Evolutionary conservation across 2,329 filamentous ascomycete species (phyloP), one percentile per base, ranked within the genome.

Genomic region (Conoideocrella luteorostrata): DNA sequence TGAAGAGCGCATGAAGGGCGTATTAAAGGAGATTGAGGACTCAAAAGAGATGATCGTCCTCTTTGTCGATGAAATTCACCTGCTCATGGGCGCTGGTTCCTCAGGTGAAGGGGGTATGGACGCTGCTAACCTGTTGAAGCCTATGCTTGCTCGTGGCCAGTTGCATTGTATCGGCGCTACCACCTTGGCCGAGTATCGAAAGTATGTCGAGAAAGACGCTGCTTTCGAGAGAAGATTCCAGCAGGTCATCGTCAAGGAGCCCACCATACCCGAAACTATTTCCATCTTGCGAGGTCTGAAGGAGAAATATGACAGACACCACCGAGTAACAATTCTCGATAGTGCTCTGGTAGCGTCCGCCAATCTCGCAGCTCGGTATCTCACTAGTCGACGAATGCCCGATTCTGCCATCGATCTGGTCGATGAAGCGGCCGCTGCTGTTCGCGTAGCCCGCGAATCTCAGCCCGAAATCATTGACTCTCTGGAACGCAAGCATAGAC

Each of bases 171-270:
- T 98, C 51, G 93, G 93, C 65, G 93, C 93, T 5, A 98, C 93
- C 2, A 98, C 93, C 2, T 77, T 98, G 46, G 81, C 82, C 49
- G 93, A 98, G 64, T 98, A 98, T 68, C 82, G 93, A 59, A 98
- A 98, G 66, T 97, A 98, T 67, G 95, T 98, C 51, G 93, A 98
- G 66, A 98, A 98, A 69, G 93, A 98, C 58, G 86, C 88, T 36
- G 93, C 93, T 37, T 98, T 98, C 62, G 93, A 98, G 68, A 88
- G 93, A 66, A 87, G 93, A 65, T 98, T 98, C 77, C 93, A 98
- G 65, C 93, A 98, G 66, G 93, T 98, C 30, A 68, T 98, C 35
- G 91, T 97, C 63, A 96, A 96, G 70, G 93, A 98, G 62, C 93
- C 93, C 3, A 76, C 80, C 5, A 83, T 97, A 39, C 66, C 80